Evolutionary conservation across 2,329 filamentous ascomycete species (phyloP), one percentile per base, ranked within the genome.

Genomic region (Cephalotrichum gorgonifer): DNA sequence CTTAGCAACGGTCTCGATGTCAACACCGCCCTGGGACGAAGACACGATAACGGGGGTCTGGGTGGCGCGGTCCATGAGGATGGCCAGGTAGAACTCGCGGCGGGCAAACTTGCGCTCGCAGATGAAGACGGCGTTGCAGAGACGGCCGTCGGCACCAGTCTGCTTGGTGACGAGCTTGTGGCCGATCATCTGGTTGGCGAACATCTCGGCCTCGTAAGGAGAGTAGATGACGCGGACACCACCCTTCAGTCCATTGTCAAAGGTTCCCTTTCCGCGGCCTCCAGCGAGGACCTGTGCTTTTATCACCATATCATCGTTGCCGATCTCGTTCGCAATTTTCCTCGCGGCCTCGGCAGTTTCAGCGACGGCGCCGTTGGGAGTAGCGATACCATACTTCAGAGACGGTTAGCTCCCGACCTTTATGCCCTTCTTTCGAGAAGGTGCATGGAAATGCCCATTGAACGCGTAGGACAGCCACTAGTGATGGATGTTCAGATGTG

Each of bases 161-260:
- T 98, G 93, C 83, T 98, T 98, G 70, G 93, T 98, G 73, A 98
- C 81, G 71, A 98, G 88, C 74, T 96, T 96, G 76, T 98, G 91
- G 65, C 93, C 93, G 71, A 98, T 97, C 93, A 98, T 98, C 77
- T 98, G 90, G 60, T 91, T 81, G 60, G 93, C 91, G 67, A 98
- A 95, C 83, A 97, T 95, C 78, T 88, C 86, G 64, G 93, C 93
- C 78, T 85, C 81, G 61, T 89, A 90, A 52, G 93, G 88, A 76
- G 91, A 97, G 81, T 97, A 98, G 73, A 98, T 95, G 63, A 98
- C 90, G 62, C 93, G 84, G 60, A 98, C 93, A 75, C 93, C 93
- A 63, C 93, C 93, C 79, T 98, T 98, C 67, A 98, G 84, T 62
- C 93, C 93, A 72, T 96, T 97, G 75, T 95, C 89, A 66, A 98